phyloP scores from a whole-genome alignment of 768 basidiomycete species.

The Collybia sordida region DNA sequence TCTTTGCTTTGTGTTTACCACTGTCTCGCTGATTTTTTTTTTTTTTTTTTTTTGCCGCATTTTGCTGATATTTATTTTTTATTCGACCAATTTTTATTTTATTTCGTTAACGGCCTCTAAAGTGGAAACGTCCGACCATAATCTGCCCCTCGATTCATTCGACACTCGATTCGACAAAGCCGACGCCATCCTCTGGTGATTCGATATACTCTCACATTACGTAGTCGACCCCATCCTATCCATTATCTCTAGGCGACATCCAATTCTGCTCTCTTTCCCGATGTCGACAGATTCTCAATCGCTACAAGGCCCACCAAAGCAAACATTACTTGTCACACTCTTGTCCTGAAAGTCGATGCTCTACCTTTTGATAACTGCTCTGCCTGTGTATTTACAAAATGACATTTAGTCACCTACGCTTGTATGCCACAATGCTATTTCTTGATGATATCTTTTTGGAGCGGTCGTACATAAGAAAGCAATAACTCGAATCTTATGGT shows the following conservation, averaged over 20 bases:
- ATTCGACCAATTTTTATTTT: constrained; percentile 4
- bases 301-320: constrained; percentile 4
- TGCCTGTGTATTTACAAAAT: constrained; percentile 15
- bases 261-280: constrained; percentile 1
- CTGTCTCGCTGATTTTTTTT: constrained; percentile 3
- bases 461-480: no score
- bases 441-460: no score
- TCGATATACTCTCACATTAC: constrained; percentile 14
- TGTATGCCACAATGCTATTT: not conserved
- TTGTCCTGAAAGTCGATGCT: constrained; percentile 9
- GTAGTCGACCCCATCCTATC: constrained; percentile 20
- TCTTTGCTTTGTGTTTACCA: no score
- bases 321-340: constrained; percentile 6
- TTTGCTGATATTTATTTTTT: constrained; percentile 18
- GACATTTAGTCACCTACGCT: constrained; percentile 6
- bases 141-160: constrained; percentile 7
- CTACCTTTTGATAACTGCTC: constrained; percentile 2
- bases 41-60: constrained; percentile 9
- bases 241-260: constrained; percentile 20
- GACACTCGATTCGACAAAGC: constrained; percentile 1
- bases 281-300: constrained; percentile 2
- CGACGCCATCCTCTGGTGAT: not conserved
- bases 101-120: not conserved
- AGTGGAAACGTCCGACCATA: not conserved
- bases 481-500: no score